Conservation (phyloP, 192 early-diverging fungal species). For the Mortierella antarctica region DNA sequence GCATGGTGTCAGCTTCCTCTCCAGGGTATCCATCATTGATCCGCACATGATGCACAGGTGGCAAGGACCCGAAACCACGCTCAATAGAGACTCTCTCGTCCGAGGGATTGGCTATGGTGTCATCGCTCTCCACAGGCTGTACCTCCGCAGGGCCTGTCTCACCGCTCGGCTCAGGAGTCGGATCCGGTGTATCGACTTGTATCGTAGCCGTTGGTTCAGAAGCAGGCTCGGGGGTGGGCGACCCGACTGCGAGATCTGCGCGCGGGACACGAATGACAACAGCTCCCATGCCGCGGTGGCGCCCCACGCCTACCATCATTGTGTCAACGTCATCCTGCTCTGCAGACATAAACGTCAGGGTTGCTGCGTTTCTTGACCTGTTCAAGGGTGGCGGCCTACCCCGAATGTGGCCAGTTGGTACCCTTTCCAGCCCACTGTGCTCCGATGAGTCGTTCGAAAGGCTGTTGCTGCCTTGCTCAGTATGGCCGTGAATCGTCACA, state of each 20-base stretch:
- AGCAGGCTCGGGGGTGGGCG: no score
- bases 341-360: not conserved
- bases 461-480: not conserved
- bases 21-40: slow-evolving; percentile 34
- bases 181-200: no score
- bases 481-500: not conserved
- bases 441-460: not conserved
- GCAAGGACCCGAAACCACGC: slow-evolving; percentile 1
- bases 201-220: no score
- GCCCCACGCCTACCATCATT: not conserved
- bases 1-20: slow-evolving; percentile 13
- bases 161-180: no score
- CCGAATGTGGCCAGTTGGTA: slow-evolving; percentile 28
- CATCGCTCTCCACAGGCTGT: not conserved
- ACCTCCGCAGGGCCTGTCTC: not conserved
- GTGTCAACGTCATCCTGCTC: not conserved
- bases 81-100: not conserved
- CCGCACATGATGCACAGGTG: slow-evolving; percentile 22
- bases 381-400: slow-evolving; percentile 31
- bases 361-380: slow-evolving; percentile 2
- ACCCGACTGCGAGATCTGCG: no score
- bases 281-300: not conserved
- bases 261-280: no score
- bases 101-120: no score
- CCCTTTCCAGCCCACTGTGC: slow-evolving; percentile 19